Conservation (phyloP, 495 filamentous ascomycete genomes). For the Alectoria sarmentosa region DNA sequence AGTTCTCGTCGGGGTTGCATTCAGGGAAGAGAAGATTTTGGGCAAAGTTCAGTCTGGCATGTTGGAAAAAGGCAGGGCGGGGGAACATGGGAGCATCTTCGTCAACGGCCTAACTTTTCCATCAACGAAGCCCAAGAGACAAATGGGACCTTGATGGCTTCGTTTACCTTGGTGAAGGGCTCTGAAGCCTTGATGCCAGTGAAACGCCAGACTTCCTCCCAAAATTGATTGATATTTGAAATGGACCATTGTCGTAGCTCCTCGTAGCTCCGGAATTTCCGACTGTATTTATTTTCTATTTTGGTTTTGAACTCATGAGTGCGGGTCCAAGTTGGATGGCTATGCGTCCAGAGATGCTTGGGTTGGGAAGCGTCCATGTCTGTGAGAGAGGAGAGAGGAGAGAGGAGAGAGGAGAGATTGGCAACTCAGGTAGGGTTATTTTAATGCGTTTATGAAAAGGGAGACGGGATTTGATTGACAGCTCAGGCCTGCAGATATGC, state of each 20-base stretch:
- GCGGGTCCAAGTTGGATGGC: slow-evolving; percentile 55
- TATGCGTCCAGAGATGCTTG: slow-evolving; percentile 63
- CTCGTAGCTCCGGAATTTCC: slow-evolving; percentile 57
- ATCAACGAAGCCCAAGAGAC: slow-evolving; percentile 8
- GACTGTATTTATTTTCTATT: slow-evolving; percentile 58
- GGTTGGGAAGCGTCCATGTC: slow-evolving; percentile 21
- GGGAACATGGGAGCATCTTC: slow-evolving; percentile 68
- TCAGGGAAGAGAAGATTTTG: slow-evolving; percentile 83
- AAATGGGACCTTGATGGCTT: slow-evolving; percentile 20
- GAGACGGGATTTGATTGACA: too few relatives aligned
- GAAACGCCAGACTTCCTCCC: slow-evolving; percentile 81
- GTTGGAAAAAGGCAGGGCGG: slow-evolving; percentile 74
- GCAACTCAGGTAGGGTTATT: too few relatives aligned
- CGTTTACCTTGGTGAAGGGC: slow-evolving; percentile 49
- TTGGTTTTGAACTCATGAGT: slow-evolving; percentile 64
- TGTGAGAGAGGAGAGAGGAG: not conserved
- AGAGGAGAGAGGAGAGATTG: too few relatives aligned
- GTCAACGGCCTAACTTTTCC: slow-evolving; percentile 54
- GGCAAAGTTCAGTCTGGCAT: slow-evolving; percentile 77
- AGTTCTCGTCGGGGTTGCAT: slow-evolving; percentile 48
- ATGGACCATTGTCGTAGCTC: slow-evolving; percentile 80
- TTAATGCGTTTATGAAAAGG: too few relatives aligned
- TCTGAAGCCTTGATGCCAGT: slow-evolving; percentile 63
- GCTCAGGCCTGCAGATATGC: too few relatives aligned
- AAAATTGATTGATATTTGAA: slow-evolving; percentile 66